Percentiles rank a stretch among this genome's conserved stretches.
Evolutionary conservation across 1,284 basidiomycete species (phyloP).

Genomic region (Trametes hirsuta): DNA sequence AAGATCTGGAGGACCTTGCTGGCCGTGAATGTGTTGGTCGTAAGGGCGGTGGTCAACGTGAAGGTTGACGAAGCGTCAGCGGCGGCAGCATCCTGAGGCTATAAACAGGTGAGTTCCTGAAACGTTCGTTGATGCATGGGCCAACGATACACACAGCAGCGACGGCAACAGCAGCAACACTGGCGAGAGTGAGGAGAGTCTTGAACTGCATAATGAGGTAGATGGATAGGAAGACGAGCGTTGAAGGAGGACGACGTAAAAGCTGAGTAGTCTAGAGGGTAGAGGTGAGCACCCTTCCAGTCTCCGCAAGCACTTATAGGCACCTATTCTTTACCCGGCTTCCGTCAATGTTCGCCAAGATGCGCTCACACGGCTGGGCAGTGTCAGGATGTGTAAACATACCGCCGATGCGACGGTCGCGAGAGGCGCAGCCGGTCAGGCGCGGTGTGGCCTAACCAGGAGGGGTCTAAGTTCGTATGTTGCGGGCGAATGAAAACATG

Average conservation of each 20-base stretch:
- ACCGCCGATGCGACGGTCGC: conserved; percentile 19
- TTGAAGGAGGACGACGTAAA: not conserved
- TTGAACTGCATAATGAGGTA: conserved; percentile 23
- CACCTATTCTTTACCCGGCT: not conserved
- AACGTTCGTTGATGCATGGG: not conserved
- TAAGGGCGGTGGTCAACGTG: conserved; percentile 18
- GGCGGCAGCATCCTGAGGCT: not conserved
- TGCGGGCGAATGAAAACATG: conserved; percentile 7
- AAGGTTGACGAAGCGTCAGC: not conserved
- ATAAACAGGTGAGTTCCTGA: too few relatives aligned
- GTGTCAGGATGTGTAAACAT: not conserved
- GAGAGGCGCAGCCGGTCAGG: conserved; percentile 19
- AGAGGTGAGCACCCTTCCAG: too few relatives aligned
- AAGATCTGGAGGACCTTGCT: conserved; percentile 21
- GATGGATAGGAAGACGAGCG: not conserved
- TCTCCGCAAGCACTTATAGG: conserved; percentile 11
- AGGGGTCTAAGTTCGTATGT: not conserved
- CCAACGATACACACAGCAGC: conserved; percentile 12
- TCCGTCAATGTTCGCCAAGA: not conserved
- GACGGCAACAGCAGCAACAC: conserved; percentile 17
- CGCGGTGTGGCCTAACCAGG: not conserved
- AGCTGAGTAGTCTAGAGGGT: not conserved
- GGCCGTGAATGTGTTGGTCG: conserved; percentile 23
- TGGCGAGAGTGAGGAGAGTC: conserved; percentile 18
- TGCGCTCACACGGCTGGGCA: conserved; percentile 1